A percentile compares a stretch with the other conserved stretches of the same genome.
phyloP scores from a whole-genome alignment of 371 early-diverging fungal genomes.

The Mortierella sp. region DNA sequence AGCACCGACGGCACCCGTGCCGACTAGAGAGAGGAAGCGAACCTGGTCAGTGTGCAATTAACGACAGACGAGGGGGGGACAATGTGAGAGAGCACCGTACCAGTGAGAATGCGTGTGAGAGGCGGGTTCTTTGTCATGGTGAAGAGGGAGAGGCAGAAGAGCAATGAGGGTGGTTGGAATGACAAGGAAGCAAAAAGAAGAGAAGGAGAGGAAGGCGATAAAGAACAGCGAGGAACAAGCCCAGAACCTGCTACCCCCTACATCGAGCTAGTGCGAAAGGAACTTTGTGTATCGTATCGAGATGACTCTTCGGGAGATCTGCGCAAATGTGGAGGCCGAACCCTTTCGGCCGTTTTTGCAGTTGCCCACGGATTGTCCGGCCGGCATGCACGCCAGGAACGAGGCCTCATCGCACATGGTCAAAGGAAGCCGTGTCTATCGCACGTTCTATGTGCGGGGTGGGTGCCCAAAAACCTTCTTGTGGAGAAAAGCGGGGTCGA shows the following conservation, averaged over 20 bases:
- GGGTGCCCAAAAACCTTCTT: not conserved
- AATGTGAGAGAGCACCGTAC: conserved; percentile 6
- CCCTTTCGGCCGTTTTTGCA: no score
- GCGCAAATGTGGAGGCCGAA: no score
- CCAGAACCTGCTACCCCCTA: not conserved
- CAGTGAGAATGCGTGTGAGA: conserved; percentile 46
- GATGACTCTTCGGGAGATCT: no score
- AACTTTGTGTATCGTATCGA: no score
- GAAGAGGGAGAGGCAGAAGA: not conserved
- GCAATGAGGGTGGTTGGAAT: conserved; percentile 1
- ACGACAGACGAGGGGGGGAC: no score
- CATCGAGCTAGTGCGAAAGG: no score
- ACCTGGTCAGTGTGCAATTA: no score
- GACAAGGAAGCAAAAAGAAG: conserved; percentile 1
- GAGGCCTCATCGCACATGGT: no score
- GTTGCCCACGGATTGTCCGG: no score
- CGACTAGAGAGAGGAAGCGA: conserved; percentile 59
- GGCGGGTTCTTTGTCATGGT: conserved; percentile 24
- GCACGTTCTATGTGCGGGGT: not conserved
- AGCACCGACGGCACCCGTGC: conserved; percentile 86
- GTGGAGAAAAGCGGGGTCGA: no score
- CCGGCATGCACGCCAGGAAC: no score
- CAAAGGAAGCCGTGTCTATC: not conserved
- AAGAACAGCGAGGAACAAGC: not conserved
- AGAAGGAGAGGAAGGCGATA: conserved; percentile 1